Percentiles rank a stretch among this genome's conserved stretches.
These are phyloP conservation scores for Paramecium octaurelia DNA, from an alignment of 73 alveolate genomes.

Conservation along the genomic window DNA sequence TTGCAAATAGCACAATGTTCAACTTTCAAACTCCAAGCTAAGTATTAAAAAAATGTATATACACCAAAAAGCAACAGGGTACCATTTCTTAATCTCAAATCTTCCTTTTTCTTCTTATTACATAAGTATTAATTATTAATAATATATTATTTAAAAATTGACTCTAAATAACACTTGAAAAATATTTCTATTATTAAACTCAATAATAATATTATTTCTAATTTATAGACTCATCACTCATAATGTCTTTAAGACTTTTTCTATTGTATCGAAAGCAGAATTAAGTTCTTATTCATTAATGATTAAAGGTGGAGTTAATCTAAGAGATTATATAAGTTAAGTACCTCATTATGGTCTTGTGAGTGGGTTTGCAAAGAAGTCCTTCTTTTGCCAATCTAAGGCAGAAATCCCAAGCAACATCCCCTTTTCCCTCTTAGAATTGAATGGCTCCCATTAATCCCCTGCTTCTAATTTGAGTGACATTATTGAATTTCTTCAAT, in stretches of 20 bases:
- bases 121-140: neutral
- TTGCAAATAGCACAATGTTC: constrained; percentile 55
- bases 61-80: constrained; percentile 54
- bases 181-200: neutral
- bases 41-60: neutral
- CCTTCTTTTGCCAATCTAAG: constrained; percentile 70
- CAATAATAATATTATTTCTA: neutral
- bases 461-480: constrained; percentile 79
- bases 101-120: constrained; percentile 43
- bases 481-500: constrained; percentile 34
- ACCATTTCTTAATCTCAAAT: constrained; percentile 40
- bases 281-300: constrained; percentile 34
- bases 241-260: neutral
- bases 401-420: constrained; percentile 65
- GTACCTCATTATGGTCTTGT: constrained; percentile 78
- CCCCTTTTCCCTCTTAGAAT: constrained; percentile 64
- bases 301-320: constrained; percentile 90
- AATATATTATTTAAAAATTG: neutral
- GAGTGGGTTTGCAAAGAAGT: constrained; percentile 88
- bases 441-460: constrained; percentile 92
- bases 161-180: neutral
- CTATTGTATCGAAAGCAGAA: neutral
- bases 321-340: neutral
- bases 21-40: constrained; percentile 40
- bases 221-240: neutral